Percentiles rank a stretch among this genome's conserved stretches.
These are phyloP conservation scores for Xylariaceae sp. DNA, from an alignment of 2,329 filamentous ascomycete genomes.

Conservation along the genomic window DNA sequence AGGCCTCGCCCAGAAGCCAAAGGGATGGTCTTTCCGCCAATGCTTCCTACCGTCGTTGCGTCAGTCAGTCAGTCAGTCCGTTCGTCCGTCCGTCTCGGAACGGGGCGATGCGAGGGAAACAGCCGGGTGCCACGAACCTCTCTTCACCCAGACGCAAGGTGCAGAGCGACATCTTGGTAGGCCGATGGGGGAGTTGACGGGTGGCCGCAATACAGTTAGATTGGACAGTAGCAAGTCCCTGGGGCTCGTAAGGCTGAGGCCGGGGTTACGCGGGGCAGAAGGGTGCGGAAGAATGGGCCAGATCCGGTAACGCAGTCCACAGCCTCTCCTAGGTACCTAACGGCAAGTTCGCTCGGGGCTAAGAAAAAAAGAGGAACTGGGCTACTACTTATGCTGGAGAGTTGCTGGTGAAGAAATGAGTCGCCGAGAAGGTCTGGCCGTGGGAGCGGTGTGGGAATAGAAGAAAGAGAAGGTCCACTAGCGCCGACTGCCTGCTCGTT, in stretches of 20 bases:
- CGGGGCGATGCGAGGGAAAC: background rate
- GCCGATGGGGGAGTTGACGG: background rate
- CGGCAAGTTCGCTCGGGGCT: background rate
- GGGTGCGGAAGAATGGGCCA: background rate
- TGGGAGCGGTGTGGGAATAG: background rate
- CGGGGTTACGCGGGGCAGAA: background rate
- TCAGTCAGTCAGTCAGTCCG: too few species aligned
- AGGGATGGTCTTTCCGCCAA: slow-evolving; percentile 95
- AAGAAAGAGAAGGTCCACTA: background rate
- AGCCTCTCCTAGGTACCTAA: background rate
- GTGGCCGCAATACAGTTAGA: background rate
- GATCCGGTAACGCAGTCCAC: background rate
- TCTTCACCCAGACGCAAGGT: slow-evolving; percentile 85
- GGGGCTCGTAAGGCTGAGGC: slow-evolving; percentile 13
- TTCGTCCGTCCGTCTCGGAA: slow-evolving; percentile 15
- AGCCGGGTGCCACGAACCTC: slow-evolving; percentile 52
- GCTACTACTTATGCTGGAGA: background rate
- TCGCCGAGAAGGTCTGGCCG: background rate
- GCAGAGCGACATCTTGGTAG: slow-evolving; percentile 70
- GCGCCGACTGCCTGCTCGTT: too few species aligned
- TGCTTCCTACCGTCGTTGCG: slow-evolving; percentile 63
- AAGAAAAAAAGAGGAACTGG: background rate
- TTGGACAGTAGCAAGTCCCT: background rate
- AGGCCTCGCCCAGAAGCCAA: slow-evolving; percentile 93
- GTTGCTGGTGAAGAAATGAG: background rate